phyloP scores from a whole-genome alignment of 768 basidiomycete species.

The Termitomyces titanicus region DNA sequence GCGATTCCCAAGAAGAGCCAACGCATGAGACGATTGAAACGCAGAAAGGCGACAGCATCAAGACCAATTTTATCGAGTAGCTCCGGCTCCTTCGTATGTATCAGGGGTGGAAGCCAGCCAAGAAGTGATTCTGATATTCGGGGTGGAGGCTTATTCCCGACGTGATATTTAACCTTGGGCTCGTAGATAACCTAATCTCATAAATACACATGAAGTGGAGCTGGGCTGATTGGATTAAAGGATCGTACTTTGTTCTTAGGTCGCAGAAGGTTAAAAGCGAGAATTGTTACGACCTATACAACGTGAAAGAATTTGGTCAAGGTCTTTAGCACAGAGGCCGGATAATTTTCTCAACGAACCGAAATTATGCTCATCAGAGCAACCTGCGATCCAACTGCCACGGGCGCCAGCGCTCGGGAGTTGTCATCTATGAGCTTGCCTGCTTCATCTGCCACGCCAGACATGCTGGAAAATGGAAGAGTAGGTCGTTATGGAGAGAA shows the following conservation, averaged over 20 bases:
- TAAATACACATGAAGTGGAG: constrained; percentile 8
- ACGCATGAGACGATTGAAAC: constrained; percentile 86
- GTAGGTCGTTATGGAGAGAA: constrained; percentile 10
- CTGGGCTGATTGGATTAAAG: not conserved
- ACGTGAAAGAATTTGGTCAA: constrained; percentile 6
- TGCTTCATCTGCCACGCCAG: constrained; percentile 32
- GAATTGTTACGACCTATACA: constrained; percentile 55
- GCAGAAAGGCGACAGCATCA: constrained; percentile 89
- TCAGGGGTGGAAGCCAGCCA: constrained; percentile 87
- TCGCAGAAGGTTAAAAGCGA: constrained; percentile 79
- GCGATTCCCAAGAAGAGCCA: constrained; percentile 66
- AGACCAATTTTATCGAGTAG: constrained; percentile 86
- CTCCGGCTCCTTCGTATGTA: constrained; percentile 84
- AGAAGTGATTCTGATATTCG: constrained; percentile 78
- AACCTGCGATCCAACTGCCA: constrained; percentile 77
- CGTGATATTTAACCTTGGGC: constrained; percentile 90
- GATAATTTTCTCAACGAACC: constrained; percentile 37
- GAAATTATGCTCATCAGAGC: constrained; percentile 70
- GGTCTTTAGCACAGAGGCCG: not conserved
- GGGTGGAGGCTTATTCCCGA: constrained; percentile 72
- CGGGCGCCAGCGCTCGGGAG: constrained; percentile 71
- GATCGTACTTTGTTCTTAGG: constrained; percentile 79
- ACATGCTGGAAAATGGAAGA: constrained; percentile 22
- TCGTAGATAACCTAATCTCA: constrained; percentile 85
- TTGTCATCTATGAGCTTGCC: constrained; percentile 37